Percentiles rank a stretch among this genome's conserved stretches.
These are phyloP conservation scores for Haplosporangium sp. DNA, from an alignment of 371 early-diverging fungal species.

Conservation along the genomic window DNA sequence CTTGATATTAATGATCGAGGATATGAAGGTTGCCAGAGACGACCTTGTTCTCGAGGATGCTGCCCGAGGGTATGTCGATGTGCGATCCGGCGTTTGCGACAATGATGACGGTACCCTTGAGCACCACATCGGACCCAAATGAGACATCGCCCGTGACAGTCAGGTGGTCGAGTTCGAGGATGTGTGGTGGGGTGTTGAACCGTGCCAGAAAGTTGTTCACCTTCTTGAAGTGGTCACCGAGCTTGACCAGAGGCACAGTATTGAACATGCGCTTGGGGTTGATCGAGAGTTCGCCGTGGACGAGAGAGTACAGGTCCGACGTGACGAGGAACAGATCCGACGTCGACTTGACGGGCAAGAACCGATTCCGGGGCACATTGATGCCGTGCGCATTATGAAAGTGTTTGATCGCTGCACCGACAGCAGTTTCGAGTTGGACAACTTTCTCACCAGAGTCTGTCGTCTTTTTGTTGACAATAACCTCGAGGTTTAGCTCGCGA, in stretches of 20 bases:
- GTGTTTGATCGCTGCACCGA: constrained; percentile 99
- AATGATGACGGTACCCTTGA: constrained; percentile 99
- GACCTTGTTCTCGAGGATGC: constrained; percentile 98
- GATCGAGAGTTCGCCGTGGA: constrained; percentile 94
- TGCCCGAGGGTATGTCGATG: constrained; percentile 98
- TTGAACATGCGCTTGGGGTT: constrained; percentile 94
- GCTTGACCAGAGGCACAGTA: constrained; percentile 94
- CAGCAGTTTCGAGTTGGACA: constrained; percentile 99
- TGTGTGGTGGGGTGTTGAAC: constrained; percentile 95
- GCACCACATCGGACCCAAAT: constrained; percentile 94
- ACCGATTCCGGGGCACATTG: constrained; percentile 98
- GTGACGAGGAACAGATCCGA: constrained; percentile 98
- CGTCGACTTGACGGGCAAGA: constrained; percentile 99
- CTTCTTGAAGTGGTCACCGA: constrained; percentile 99
- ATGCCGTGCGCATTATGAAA: constrained; percentile 97
- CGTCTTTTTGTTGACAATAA: constrained; percentile 98
- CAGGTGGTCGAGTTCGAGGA: constrained; percentile 97
- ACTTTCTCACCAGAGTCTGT: constrained; percentile 90
- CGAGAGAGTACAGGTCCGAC: constrained; percentile 92
- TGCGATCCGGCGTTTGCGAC: constrained; percentile 96
- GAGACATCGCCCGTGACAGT: constrained; percentile 99
- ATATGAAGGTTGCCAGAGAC: constrained; percentile 97
- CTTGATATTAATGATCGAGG: constrained; percentile 80
- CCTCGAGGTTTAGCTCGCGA: constrained; percentile 89
- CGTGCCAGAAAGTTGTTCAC: constrained; percentile 76